Evolutionary conservation across 2,329 filamentous ascomycete species (phyloP).

Genomic region (Escovopsis sp.): DNA sequence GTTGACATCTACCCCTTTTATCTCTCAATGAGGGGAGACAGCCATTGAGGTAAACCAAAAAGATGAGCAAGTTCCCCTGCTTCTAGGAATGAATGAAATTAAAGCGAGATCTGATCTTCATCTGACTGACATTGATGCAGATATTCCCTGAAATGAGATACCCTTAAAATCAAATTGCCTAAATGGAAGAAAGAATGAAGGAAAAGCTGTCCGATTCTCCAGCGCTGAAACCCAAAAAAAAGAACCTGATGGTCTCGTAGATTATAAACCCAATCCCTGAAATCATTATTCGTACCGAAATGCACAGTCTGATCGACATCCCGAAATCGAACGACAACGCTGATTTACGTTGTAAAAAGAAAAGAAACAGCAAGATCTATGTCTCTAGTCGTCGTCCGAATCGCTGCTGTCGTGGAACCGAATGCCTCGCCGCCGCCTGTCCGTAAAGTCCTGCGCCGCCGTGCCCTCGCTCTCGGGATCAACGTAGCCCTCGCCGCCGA

Average conservation of each 20-base stretch:
- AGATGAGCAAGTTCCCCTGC: too few relatives aligned
- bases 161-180: too few relatives aligned
- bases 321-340: neutral
- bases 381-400: conserved; percentile 53
- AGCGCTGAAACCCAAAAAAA: too few relatives aligned
- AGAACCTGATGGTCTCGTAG: neutral
- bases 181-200: too few relatives aligned
- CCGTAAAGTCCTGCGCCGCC: conserved; percentile 75
- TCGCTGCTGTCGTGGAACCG: conserved; percentile 62
- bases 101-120: too few relatives aligned
- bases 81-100: too few relatives aligned
- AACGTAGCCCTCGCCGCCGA: conserved; percentile 75
- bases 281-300: neutral
- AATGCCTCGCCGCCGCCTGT: conserved; percentile 61
- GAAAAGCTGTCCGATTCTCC: too few relatives aligned
- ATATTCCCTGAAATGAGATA: too few relatives aligned
- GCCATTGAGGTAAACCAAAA: too few relatives aligned
- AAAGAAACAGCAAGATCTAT: conserved; percentile 11
- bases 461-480: conserved; percentile 80
- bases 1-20: too few relatives aligned
- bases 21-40: too few relatives aligned
- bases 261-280: neutral
- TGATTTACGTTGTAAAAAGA: neutral
- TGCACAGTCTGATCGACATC: neutral
- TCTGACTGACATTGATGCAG: too few relatives aligned